Base-by-base conservation (phyloP, 2,329 filamentous ascomycete species). In the Sporothrix protearum region DNA sequence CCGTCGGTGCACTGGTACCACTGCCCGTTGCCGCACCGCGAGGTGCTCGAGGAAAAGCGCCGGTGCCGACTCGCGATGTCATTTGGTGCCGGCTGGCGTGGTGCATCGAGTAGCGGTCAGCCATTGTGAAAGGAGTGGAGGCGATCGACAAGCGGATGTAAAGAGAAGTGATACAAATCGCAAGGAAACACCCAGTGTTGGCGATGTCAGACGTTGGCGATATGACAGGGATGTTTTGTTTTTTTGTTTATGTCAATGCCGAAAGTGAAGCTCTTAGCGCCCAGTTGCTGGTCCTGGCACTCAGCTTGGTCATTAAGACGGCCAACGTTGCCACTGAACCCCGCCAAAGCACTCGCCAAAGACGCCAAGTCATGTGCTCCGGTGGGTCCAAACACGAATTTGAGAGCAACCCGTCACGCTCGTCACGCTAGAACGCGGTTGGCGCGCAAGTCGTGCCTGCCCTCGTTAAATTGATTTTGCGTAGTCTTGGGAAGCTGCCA, bases 361-460 rank as follows among this genome's bases (percentile, higher is more conserved):
- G 42, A 71, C 73, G 72, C 73, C 73, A 71, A 69, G 57, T 72
- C 74, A 74, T 68, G 73, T 74, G 74, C 45, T 33, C 22, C 16
- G 30, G 71, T 73, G 72, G 73, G 70, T 45, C 72, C 68, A 68
- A 73, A 73, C 72, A 74, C 71, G 71, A 64, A 36, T 64, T 59
- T 69, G 55, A 76, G 76, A 76, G 75, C 75, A 75, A 73, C 22
- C 71, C 47, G 71, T 74, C 77, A 73, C 73, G 77, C 77, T 77
- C 72, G 77, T 77, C 77, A 78, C 76, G 77, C 75, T 73, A 73
- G 66, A 73, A 75, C 76, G 76, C 76, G 59, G 77, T 76, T 67
- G 51, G 67, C 72, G 76, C 76, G 77, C 76, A 53, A 49, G 68
- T 63, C 72, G 76, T 76, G 77, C 76, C 61, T 53, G 69, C 71